Evolutionary conservation across 2,329 filamentous ascomycete species (phyloP), one percentile per base, ranked within the genome.

Genomic region (Pyrenochaeta sp.): DNA sequence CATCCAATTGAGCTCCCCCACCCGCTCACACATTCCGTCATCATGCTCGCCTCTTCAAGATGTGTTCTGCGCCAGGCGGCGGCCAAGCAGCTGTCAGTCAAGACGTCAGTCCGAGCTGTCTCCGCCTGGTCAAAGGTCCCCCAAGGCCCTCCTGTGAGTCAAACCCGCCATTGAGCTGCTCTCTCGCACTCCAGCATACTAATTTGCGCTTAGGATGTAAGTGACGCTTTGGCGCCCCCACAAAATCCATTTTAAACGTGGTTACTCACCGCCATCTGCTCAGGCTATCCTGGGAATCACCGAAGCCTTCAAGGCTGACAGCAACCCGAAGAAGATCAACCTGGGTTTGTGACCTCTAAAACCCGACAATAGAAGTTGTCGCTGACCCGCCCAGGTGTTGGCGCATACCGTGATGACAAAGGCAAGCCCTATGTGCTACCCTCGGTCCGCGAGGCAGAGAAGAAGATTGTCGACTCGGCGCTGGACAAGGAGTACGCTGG

Each of bases 381-480:
- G 45, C 59, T 69, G 51, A 71, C 60, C 9, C 14, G 11, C n/a
- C 7, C 51, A 90, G 87, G 92, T 78, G 94, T 97, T 60, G 94
- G 94, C 68, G 94, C 94, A 69, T 99, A 99, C 85, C 91, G 94
- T 70, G 94, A 97, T 73, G 92, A 97, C 82, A 82, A 90, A 77
- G 94, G 94, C 77, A 96, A 97, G 83, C 94, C 94, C 51, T 97
- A 93, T 75, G 93, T 99, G 54, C 88, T 99, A 52, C 93, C 93
- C 48, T 96, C 93, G 35, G 94, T 99, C 50, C 86, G 86, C 72
- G 77, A 87, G 66, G 94, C 93, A 50, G 94, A 97, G 82, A 81
- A 90, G 74, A 90, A 90, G 79, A 83, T 96, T 54, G 81, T 96
- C 52, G 78, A 86, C 39, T 79, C 84, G 57, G 82, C 84, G 65